Percentiles rank a stretch among this genome's conserved stretches.
These are phyloP conservation scores for Neurospora sp. DNA, from an alignment of 495 filamentous ascomycete genomes.

Conservation along the genomic window DNA sequence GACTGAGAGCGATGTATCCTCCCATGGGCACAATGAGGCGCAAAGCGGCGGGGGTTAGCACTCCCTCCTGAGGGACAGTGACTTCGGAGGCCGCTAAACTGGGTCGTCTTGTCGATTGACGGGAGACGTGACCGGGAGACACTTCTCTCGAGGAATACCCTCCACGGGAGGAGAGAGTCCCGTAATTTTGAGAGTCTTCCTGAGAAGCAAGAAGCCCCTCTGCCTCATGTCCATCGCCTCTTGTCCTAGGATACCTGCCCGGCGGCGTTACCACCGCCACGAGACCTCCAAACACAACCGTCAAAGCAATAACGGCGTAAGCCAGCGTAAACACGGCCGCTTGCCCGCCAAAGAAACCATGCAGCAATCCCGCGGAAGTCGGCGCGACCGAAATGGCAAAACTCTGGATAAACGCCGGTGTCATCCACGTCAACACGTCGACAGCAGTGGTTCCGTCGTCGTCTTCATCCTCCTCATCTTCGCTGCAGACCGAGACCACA, in stretches of 20 bases:
- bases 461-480: background rate
- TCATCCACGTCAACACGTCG: constrained; percentile 4
- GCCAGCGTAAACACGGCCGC: constrained; percentile 15
- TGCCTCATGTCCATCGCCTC: background rate
- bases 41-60: background rate
- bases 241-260: background rate
- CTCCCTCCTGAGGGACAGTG: background rate
- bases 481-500: background rate
- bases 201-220: background rate
- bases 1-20: constrained; percentile 15
- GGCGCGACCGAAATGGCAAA: constrained; percentile 15
- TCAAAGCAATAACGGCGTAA: constrained; percentile 11
- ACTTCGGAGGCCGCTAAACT: background rate
- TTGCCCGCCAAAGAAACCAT: constrained; percentile 5
- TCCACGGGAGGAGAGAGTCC: constrained; percentile 5
- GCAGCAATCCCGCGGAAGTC: constrained; percentile 7
- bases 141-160: background rate
- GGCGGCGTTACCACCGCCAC: background rate
- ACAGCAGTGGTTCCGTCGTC: background rate
- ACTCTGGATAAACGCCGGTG: constrained; percentile 15
- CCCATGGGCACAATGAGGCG: constrained; percentile 13
- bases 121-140: background rate
- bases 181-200: constrained; percentile 6
- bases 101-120: background rate
- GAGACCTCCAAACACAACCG: constrained; percentile 4